Conservation (phyloP, 1,284 basidiomycete species). For the Amylostereum areolatum region DNA sequence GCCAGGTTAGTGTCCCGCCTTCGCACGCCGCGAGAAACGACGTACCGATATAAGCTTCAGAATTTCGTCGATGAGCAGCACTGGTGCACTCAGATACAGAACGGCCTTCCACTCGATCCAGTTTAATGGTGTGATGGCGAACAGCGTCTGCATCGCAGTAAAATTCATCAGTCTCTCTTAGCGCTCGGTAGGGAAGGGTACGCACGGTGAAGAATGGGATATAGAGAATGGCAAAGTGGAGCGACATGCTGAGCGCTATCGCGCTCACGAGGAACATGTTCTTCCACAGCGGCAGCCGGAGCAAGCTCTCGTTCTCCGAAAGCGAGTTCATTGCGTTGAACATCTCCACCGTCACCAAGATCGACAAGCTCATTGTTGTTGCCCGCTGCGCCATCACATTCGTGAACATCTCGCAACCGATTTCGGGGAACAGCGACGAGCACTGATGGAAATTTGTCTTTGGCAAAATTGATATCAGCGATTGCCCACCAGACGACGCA, state of each 20-base stretch:
- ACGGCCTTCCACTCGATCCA: constrained; percentile 96
- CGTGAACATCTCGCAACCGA: constrained; percentile 93
- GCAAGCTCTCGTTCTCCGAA: constrained; percentile 93
- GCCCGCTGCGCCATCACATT: constrained; percentile 81
- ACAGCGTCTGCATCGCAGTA: constrained; percentile 53
- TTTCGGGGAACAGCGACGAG: constrained; percentile 70
- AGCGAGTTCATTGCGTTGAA: constrained; percentile 99
- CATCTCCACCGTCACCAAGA: constrained; percentile 95
- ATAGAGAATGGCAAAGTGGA: constrained; percentile 94
- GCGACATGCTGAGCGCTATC: constrained; percentile 83
- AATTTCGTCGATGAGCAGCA: constrained; percentile 86
- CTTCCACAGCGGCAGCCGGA: constrained; percentile 87
- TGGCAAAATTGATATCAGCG: constrained; percentile 3
- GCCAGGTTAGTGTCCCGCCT: background rate
- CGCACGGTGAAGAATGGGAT: constrained; percentile 89
- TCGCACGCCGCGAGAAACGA: constrained; percentile 9
- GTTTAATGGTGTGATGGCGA: constrained; percentile 90
- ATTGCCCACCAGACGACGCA: background rate
- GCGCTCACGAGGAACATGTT: constrained; percentile 89
- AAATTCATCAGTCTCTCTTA: constrained; percentile 5
- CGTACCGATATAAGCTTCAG: constrained; percentile 81
- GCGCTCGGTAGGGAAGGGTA: constrained; percentile 13
- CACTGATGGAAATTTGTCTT: constrained; percentile 96
- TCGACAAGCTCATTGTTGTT: constrained; percentile 93
- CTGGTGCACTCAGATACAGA: constrained; percentile 81